Conservation (phyloP, 306 rosid genomes). For the Cucurbita pepo region DNA sequence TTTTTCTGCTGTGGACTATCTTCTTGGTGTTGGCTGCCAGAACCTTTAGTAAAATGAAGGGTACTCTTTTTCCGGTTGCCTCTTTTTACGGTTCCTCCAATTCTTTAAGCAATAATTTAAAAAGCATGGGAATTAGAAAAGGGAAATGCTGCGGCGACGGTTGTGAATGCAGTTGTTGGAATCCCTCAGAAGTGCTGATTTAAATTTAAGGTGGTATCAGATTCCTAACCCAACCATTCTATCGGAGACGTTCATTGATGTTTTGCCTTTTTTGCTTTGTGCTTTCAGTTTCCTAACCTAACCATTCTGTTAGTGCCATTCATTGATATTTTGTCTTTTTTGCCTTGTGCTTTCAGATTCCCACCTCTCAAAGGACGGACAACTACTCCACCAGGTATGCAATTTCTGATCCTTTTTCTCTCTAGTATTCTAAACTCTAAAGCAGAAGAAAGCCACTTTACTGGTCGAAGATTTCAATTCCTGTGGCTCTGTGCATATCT, state of each 20-base stretch:
- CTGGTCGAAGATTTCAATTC: too few species aligned
- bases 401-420: not conserved
- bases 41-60: not conserved
- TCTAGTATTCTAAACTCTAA: too few species aligned
- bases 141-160: not conserved
- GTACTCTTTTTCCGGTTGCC: not conserved
- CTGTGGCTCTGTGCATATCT: too few species aligned
- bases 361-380: not conserved
- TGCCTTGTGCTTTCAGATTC: not conserved
- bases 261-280: not conserved
- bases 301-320: not conserved
- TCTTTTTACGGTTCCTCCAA: not conserved
- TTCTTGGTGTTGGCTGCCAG: not conserved
- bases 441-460: too few species aligned
- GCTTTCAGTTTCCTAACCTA: not conserved
- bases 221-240: not conserved
- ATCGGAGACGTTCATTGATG: not conserved
- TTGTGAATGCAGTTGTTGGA: not conserved
- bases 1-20: not conserved
- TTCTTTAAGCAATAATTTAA: not conserved
- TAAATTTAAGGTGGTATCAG: not conserved
- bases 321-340: not conserved
- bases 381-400: not conserved
- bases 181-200: not conserved
- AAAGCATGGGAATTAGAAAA: not conserved